Conservation (phyloP, 1,284 basidiomycete species). For the Agaricales sp. region DNA sequence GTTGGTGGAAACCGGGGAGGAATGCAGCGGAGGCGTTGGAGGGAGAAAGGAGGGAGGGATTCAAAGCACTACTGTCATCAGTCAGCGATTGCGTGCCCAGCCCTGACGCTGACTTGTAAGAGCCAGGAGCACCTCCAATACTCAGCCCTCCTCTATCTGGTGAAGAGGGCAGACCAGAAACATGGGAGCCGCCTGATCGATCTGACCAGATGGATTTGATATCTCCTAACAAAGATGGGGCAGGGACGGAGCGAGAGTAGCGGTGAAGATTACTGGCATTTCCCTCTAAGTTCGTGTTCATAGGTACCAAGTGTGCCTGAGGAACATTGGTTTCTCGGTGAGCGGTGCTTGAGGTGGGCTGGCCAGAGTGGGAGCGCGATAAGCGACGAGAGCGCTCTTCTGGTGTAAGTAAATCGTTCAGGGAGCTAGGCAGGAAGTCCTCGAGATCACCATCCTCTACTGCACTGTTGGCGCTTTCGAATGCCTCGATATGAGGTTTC, state of each 20-base stretch:
- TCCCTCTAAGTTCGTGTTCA: conserved; percentile 10
- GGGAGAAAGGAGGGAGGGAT: conserved; percentile 37
- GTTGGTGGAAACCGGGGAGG: conserved; percentile 53
- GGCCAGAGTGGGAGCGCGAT: conserved; percentile 54
- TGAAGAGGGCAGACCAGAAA: conserved; percentile 16
- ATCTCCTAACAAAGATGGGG: conserved; percentile 60
- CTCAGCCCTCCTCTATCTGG: conserved; percentile 10
- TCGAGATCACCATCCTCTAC: conserved; percentile 73
- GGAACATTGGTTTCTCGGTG: conserved; percentile 10
- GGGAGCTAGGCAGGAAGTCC: conserved; percentile 77
- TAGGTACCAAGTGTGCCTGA: conserved; percentile 13
- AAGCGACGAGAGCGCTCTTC: conserved; percentile 72
- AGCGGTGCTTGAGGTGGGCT: conserved; percentile 18
- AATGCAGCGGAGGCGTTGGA: conserved; percentile 74
- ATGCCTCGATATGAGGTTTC: conserved; percentile 13
- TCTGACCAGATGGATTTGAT: conserved; percentile 67
- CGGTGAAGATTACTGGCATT: conserved; percentile 43
- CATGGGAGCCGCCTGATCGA: conserved; percentile 18
- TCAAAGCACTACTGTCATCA: conserved; percentile 13
- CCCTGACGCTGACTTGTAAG: neutral
- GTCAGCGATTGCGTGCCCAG: neutral
- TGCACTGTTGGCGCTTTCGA: conserved; percentile 30
- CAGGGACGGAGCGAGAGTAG: conserved; percentile 71
- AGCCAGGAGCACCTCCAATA: conserved; percentile 20
- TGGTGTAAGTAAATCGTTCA: conserved; percentile 82